Conservation (phyloP, 495 filamentous ascomycete species). For the Zalerion maritima region DNA sequence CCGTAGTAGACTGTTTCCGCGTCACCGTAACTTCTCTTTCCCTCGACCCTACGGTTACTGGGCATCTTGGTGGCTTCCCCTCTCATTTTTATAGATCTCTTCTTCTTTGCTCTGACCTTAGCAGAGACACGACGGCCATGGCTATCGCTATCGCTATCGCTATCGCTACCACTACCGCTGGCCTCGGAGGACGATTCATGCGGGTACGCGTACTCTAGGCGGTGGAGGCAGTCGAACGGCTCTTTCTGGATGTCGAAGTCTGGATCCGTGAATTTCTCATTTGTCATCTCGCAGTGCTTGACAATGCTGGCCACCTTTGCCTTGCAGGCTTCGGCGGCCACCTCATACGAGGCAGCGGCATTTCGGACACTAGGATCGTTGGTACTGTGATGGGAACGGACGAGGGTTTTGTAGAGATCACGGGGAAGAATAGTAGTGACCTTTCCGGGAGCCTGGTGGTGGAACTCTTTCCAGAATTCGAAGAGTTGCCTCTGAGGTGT, state of each 20-base stretch:
- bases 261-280: slow-evolving; percentile 65
- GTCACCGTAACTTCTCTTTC: no score
- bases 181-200: not conserved
- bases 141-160: slow-evolving; percentile 19
- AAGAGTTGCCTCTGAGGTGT: slow-evolving; percentile 14
- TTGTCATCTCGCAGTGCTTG: slow-evolving; percentile 54
- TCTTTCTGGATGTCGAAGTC: slow-evolving; percentile 65
- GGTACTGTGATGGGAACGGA: slow-evolving; percentile 10
- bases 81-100: no score
- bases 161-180: slow-evolving; percentile 3
- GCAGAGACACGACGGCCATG: slow-evolving; percentile 2
- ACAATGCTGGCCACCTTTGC: slow-evolving; percentile 54
- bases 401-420: slow-evolving; percentile 13
- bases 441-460: slow-evolving; percentile 16
- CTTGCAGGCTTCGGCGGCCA: slow-evolving; percentile 46
- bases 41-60: no score
- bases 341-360: slow-evolving; percentile 39
- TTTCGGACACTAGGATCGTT: slow-evolving; percentile 14
- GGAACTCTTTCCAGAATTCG: slow-evolving; percentile 19
- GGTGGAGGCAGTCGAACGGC: slow-evolving; percentile 13
- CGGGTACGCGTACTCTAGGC: slow-evolving; percentile 8
- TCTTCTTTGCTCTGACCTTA: no score
- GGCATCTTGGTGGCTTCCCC: no score
- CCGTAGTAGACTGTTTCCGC: no score
- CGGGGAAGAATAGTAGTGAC: slow-evolving; percentile 19